Conservation (phyloP, 768 basidiomycete species). For the Auricularia cornea region DNA sequence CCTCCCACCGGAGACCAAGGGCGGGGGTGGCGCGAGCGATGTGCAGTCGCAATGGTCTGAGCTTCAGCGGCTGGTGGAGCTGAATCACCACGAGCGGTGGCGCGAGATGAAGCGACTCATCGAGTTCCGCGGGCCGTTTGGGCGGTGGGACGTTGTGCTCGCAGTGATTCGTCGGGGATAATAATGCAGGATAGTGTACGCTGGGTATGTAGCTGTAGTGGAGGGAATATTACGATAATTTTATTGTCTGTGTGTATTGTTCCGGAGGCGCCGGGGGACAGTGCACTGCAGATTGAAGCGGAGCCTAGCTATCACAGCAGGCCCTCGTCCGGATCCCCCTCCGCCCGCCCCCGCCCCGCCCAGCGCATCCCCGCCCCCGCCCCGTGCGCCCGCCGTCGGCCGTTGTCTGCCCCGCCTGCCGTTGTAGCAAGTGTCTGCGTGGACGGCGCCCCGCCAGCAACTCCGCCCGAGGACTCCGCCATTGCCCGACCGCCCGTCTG, state of each 20-base stretch:
- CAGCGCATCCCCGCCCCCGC: too few species aligned
- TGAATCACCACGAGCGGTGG: slow-evolving; percentile 50
- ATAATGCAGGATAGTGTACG: not conserved
- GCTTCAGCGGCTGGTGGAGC: slow-evolving; percentile 18
- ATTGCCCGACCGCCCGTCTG: too few species aligned
- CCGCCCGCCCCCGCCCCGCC: slow-evolving; percentile 8
- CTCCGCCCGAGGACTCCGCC: too few species aligned
- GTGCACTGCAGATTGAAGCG: not conserved
- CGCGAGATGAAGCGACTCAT: slow-evolving; percentile 75
- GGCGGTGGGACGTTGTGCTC: slow-evolving; percentile 84
- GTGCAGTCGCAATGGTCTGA: slow-evolving; percentile 25
- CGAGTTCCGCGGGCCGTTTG: slow-evolving; percentile 71
- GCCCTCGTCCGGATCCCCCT: slow-evolving; percentile 15
- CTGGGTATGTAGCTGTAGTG: not conserved
- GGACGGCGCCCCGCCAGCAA: too few species aligned
- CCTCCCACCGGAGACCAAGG: slow-evolving; percentile 39
- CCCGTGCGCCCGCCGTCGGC: too few species aligned
- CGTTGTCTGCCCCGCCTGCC: too few species aligned
- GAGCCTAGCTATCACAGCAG: not conserved
- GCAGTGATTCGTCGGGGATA: slow-evolving; percentile 72
- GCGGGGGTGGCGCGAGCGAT: slow-evolving; percentile 19
- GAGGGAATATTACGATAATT: not conserved
- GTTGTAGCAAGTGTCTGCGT: too few species aligned
- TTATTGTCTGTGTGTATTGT: slow-evolving; percentile 1
- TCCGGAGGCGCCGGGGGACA: not conserved